Percentiles rank a stretch among this genome's conserved stretches.
These are phyloP conservation scores for Triangularia verruculosa DNA, from an alignment of 2,329 filamentous ascomycete species.

Conservation along the genomic window DNA sequence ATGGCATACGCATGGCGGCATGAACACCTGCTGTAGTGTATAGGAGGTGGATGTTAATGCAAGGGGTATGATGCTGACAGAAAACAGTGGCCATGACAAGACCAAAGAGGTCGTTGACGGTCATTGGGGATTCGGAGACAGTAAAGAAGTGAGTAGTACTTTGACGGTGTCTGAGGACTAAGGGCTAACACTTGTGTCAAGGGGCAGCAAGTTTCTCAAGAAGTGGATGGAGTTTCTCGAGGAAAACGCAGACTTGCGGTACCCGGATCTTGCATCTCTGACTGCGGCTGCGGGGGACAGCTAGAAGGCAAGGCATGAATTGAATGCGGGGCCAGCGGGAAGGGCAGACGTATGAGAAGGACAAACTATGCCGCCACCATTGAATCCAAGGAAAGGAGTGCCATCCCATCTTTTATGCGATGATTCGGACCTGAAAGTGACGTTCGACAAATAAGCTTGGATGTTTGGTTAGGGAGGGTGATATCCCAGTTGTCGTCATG, in stretches of 20 bases:
- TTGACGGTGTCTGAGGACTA: background rate
- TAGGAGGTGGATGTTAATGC: constrained; percentile 28
- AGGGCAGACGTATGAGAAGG: background rate
- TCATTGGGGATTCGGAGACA: constrained; percentile 93
- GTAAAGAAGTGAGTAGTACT: constrained; percentile 71
- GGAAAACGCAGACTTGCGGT: constrained; percentile 84
- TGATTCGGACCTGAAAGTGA: background rate
- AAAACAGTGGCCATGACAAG: constrained; percentile 91
- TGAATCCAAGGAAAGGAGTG: background rate
- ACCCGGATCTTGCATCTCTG: constrained; percentile 63
- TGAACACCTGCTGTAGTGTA: background rate
- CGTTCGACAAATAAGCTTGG: background rate
- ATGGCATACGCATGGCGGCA: background rate
- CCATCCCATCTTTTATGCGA: background rate
- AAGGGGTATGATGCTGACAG: constrained; percentile 3
- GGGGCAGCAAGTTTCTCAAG: constrained; percentile 81
- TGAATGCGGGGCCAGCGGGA: background rate
- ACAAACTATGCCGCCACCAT: background rate
- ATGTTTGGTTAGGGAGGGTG: background rate
- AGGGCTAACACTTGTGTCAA: constrained; percentile 37
- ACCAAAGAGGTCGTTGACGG: constrained; percentile 81
- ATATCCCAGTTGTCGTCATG: background rate
- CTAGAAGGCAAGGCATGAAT: background rate
- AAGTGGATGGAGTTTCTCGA: constrained; percentile 90
- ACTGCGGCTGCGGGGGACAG: constrained; percentile 25